Evolutionary conservation across 768 basidiomycete genomes (phyloP), one percentile per base, ranked within the genome.

Genomic region (Tylopilus subfusipes): DNA sequence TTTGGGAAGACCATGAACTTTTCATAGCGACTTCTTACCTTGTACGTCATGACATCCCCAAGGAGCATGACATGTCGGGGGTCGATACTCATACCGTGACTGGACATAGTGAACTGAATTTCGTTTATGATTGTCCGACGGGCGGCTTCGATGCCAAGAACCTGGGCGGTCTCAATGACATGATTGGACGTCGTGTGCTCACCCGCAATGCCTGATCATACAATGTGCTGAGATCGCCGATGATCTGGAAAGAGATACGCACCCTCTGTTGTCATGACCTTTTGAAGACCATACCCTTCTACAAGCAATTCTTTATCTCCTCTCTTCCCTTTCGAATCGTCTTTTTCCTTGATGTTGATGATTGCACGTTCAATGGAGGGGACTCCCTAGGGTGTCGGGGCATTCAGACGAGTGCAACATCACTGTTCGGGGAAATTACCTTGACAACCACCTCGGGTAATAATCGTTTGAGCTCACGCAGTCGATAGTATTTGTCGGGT

Each of bases 1-100:
- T 25, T 44, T 10, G 42, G n/a, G 13, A 30, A 33, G 43, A 43
- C 21, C 16, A 25, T 5, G 50, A 25, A 0, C 21, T 16, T 2
- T 4, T 30, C 33, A 19, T 40, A 29, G 42, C 12, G 53, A 68
- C 14, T 14, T 36, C 58, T 31, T 54, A 86, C 93, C 84, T 99
- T 99, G 75, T 96, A 98, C 27, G 86, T 84, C 97, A 99, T 99
- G 55, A 98, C 94, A 72, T 99, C 97, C 45, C 95, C 97, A 12
- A 99, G 83, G 36, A 99, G 75, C 93, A 98, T 97, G 64, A 98
- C 91, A 71, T 99, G 97, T 50, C 97, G 90, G 57, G 96, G 95
- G 70, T 99, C 97, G 63, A 99, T 98, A 54, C 87, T 94, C 90
- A 99, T 95, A 63, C 93, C 93, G 75, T 99, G 97, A 51, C 86